Conservation (phyloP, 352 stramenopile species). For the Saprolegnia parasitica region DNA sequence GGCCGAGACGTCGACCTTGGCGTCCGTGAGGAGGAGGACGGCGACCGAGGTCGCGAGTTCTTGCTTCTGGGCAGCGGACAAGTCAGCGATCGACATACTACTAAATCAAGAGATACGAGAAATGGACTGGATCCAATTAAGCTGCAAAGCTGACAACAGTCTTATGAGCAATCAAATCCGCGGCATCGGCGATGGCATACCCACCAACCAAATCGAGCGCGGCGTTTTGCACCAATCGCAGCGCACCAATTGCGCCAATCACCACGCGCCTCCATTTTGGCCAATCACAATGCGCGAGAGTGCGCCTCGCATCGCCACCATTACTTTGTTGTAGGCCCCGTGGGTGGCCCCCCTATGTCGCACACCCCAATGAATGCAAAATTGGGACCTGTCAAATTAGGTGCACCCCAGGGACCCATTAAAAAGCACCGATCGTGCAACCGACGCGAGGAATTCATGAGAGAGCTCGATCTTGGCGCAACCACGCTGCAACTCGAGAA, state of each 20-base stretch:
- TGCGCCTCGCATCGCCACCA: too few species aligned
- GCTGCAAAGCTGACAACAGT: constrained; percentile 26
- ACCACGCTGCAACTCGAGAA: too few species aligned
- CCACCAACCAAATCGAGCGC: constrained; percentile 21
- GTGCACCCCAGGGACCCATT: too few species aligned
- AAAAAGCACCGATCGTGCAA: too few species aligned
- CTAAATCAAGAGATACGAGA: constrained; percentile 31
- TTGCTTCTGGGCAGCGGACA: constrained; percentile 78
- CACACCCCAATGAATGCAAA: too few species aligned
- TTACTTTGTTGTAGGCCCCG: too few species aligned
- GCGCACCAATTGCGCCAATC: not conserved
- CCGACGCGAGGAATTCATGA: too few species aligned
- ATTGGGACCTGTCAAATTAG: too few species aligned
- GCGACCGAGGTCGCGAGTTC: constrained; percentile 81
- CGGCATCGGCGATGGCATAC: not conserved
- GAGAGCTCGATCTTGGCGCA: too few species aligned
- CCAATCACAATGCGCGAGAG: too few species aligned
- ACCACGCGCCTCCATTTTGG: too few species aligned
- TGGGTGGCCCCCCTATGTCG: too few species aligned
- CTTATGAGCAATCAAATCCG: not conserved
- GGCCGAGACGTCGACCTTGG: constrained; percentile 66
- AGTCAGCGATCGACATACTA: constrained; percentile 79
- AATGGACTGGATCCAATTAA: constrained; percentile 30
- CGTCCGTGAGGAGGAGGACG: constrained; percentile 73
- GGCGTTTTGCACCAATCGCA: constrained; percentile 5